Conservation (phyloP, 2,329 filamentous ascomycete species). For the Diaporthe amygdali region DNA sequence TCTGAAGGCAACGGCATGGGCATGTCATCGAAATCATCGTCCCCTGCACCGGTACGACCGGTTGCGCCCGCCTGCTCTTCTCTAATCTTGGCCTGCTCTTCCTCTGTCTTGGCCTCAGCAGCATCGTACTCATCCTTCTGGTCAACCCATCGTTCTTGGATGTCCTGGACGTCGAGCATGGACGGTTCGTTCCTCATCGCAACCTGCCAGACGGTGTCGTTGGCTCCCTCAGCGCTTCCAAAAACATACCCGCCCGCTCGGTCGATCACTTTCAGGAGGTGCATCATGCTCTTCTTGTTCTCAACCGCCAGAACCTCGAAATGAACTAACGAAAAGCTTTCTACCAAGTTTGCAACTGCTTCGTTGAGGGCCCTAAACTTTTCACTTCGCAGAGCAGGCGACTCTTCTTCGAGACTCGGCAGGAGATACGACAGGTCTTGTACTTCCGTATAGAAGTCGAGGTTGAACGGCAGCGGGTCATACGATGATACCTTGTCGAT, state of each 20-base stretch:
- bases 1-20: constrained; percentile 51
- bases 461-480: constrained; percentile 87
- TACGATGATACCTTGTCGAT: constrained; percentile 93
- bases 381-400: constrained; percentile 67
- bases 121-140: constrained; percentile 87
- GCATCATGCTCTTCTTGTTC: constrained; percentile 97
- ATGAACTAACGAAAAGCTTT: constrained; percentile 86
- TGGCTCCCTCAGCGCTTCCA: constrained; percentile 86
- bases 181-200: constrained; percentile 81
- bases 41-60: constrained; percentile 36
- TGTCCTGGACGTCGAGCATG: constrained; percentile 81
- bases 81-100: constrained; percentile 70
- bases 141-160: constrained; percentile 96
- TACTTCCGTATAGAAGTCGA: constrained; percentile 97
- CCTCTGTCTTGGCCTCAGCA: constrained; percentile 74
- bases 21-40: constrained; percentile 52
- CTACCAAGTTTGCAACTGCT: constrained; percentile 84
- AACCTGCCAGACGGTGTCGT: constrained; percentile 96
- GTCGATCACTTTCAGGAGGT: constrained; percentile 86
- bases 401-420: constrained; percentile 80
- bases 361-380: constrained; percentile 88
- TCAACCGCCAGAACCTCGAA: constrained; percentile 96
- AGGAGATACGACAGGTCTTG: constrained; percentile 88
- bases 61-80: constrained; percentile 39
- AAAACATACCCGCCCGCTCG: constrained; percentile 93